Base-by-base conservation (phyloP, 257 asterid genomes). In the Petunia axillaris region DNA sequence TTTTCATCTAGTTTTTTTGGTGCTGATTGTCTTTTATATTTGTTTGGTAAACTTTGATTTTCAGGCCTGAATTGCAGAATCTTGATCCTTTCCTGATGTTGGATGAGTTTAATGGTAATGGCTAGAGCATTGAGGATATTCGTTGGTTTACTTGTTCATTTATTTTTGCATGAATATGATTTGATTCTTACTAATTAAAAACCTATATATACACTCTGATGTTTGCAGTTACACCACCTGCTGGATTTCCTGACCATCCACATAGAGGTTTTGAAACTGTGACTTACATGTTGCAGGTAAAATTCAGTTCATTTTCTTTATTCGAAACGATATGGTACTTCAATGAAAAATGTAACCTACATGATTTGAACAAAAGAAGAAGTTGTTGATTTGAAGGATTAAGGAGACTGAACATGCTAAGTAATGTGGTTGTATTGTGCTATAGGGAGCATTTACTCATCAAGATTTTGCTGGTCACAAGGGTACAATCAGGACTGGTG, bases 231-330 rank as follows among this genome's bases (percentile, higher is more conserved):
- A 59, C 97, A 43, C 92, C 96, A 5, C 98, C 99, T 70, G 99
- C 94, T 71, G 99, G 98, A 84, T 95, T 95, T 81, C 98, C 99
- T 10, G 98, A 95, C 54, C 99, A 95, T 84, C 99, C 99, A 25
- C 99, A 95, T 88, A 87, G 97, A 88, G 99, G 99, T 38, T 95
- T 92, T 78, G 99, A 95, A 91, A 95, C 98, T 35, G 99, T 95
- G 14, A 92, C 99, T 70, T 95, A 95, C 40, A 62, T 95, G 90
- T 77, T 95, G 78, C 92, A 93, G 93, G 98, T 91, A 77, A 68
- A 64, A 48, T 64, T 64, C 40, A 68, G 52, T 38, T 39, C 13
- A 38, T 4, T 62, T 35, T 8, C 15, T 1, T 8, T 35, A 6
- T 48, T 48, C 53, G 8, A 48, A 4, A 48, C 53, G 4, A 5